Evolutionary conservation across 495 filamentous ascomycete species (phyloP), one percentile per base, ranked within the genome.

Genomic region (Hypoxylon cercidicola): DNA sequence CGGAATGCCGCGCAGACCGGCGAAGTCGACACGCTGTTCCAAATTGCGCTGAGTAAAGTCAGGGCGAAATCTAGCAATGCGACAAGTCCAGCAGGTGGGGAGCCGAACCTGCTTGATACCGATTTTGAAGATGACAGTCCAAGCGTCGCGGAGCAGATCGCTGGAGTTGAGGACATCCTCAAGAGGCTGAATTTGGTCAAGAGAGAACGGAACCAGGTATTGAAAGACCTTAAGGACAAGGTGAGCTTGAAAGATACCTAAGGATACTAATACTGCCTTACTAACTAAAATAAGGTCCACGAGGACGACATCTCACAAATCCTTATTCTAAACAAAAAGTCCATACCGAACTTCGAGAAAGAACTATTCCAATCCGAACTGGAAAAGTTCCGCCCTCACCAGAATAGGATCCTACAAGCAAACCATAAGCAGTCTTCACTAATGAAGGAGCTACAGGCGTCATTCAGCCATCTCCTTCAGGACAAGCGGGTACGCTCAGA

Each of bases 221-320:
- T 99, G 64, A 97, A 97, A 77, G 95, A 99, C 75, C 79, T 98
- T 57, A 99, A 98, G 76, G 93, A 97, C 47, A 97, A 96, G 88
- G 95, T 96, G 75, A 58, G 81, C 5, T 25, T 67, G 39, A 4
- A 34, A 18, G 54, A 37, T 23, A 4, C 37, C 11, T 5, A 0
- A 4, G 12, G 5, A 7, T 69, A 41, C 70, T 15, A n/a, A 41
- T 20, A 50, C 52, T 25, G 18, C 13, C 40, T 48, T 32, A 57
- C 75, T 83, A 45, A 85, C 62, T 39, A 11, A 13, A 18, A 11
- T 21, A 57, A 99, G 94, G 89, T 94, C 46, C 95, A 95, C 77
- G 90, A 88, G 69, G 96, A 99, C 68, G 96, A 99, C 70, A 98
- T 98, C 63, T 97, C 94, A 11, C 93, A 96, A 70, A 93, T 98